Base-by-base conservation (phyloP, 176 grass and related monocot species). In the Zoysia japonica region DNA sequence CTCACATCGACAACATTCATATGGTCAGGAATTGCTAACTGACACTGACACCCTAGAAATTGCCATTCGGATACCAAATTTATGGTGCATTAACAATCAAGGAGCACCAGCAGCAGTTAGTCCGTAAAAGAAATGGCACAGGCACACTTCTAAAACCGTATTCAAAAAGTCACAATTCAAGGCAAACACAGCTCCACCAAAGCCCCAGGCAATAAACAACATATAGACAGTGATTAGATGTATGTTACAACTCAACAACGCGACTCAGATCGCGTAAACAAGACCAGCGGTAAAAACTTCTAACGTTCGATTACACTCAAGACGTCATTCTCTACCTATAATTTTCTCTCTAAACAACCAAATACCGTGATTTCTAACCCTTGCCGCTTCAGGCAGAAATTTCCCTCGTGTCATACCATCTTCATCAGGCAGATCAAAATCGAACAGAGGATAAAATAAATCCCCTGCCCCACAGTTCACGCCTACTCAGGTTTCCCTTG, bases 401-500 rank as follows among this genome's bases (percentile, higher is more conserved):
- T 73, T 3, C 68, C 61, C 38, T 72, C 3, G 7, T 78, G 41
- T 69, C 40, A 39, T n/a, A 66, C 52, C 47, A 61, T 73, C 74
- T 49, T 71, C 62, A 82, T 47, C 68, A 62, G 15, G 78, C 53
- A 69, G 78, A 62, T 85, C 78, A 82, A 77, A 89, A 78, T 82
- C 68, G 53, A 12, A 43, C 4, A 53, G 78, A 68, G 14, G 67
- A 61, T 74, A 48, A 39, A 82, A 89, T 74, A 39, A 89, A 71
- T 67, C 44, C 1, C 28, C 69, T 67, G 65, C n/a, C 76, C 48
- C 83, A 80, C 57, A 47, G 15, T 42, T 61, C 65, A 67, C 36
- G 20, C 8, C 37, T 80, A 88, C 79, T 70, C 83, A 42, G 87
- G 78, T 79, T 77, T 89, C 79, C 96, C 90, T 20, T 95, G 88